Evolutionary conservation across 2,329 filamentous ascomycete species (phyloP), one percentile per base, ranked within the genome.

Genomic region (Aspergillus jensenii): DNA sequence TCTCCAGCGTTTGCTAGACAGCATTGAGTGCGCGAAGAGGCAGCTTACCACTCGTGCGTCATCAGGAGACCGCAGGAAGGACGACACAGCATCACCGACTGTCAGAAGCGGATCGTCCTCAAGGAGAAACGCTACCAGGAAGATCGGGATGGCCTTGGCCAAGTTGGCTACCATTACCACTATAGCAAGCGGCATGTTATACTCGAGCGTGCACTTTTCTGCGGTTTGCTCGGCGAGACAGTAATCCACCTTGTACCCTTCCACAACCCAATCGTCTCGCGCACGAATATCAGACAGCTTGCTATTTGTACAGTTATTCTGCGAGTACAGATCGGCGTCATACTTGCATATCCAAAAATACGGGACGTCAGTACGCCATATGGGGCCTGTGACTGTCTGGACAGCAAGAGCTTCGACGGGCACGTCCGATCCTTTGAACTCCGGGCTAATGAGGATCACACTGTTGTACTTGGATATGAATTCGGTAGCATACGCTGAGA

Each of bases 101-200:
- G 27, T 31, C 3, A 31, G 27, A 1, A 31, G 27, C 3, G 27
- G 27, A 4, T 11, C 1, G 9, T 9, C 27, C 27, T 31, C 9
- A 1, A 52, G 23, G 0, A 43, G 23, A 19, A 43, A 5, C 6
- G 27, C n/a, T 9, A 40, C 39, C 3, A 44, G 1, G 21, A 11
- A 35, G 40, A 44, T 44, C 7, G 25, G 25, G n/a, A 35, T 4
- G 15, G 50, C 27, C 50, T 52, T 52, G 39, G 35, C 25, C 4
- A 63, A 11, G 40, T 67, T 70, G 37, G 60, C 62, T 2, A 55
- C 23, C 17, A 69, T 65, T 4, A 69, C 59, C n/a, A 59, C 43
- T 11, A 65, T 31, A 4, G 41, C 47, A 27, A 65, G 40, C 14
- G 62, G 59, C 5, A 62, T 48, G 44, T 60, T 65, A 46, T 60